Base-by-base conservation (phyloP, 208 protist species). In the Naegleria lovaniensis region DNA sequence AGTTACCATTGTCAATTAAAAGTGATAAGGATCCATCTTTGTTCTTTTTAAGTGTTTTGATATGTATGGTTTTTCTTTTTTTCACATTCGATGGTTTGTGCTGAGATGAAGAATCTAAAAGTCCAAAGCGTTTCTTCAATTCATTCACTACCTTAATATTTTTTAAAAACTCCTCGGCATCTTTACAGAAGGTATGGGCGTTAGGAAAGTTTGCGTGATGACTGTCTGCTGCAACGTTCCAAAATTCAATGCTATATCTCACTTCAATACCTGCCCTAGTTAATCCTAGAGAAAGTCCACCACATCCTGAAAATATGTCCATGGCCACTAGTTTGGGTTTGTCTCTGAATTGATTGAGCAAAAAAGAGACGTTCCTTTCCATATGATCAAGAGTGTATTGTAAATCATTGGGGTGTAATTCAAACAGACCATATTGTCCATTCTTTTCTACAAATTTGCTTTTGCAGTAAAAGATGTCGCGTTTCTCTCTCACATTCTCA, bases 221-320 rank as follows among this genome's bases (percentile, higher is more conserved):
- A 51, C 36, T 85, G 13, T 85, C 39, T 19, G 83, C 33, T 29
- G 83, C 83, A 33, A 9, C 9, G 4, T 40, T n/a, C 33, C 40
- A 39, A 85, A 85, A 39, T 48, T 85, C 83, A 43, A 85, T 85
- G 38, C 83, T 38, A 43, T 85, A 48, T 85, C 15, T 85, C 4
- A 85, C 83, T 7, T 85, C 16, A 19, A 39, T 48, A 7, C 83
- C 83, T 85, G 83, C 83, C 25, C 9, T 85, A 19, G 39, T 9
- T n/a, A 85, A 85, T 22, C 83, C 83, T 48, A 85, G n/a, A 29
- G 36, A 43, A 11, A 85, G 25, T 43, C 83, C 83, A 43, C 83
- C 83, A 43, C 83, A 85, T 29, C 83, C 83, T 29, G 83, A 39
- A 85, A 85, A 85, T 0, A 85, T 48, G n/a, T 85, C 83, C 7